Percentiles rank a stretch among this genome's conserved stretches.
These are phyloP conservation scores for Davidsoniella australis DNA, from an alignment of 2,329 filamentous ascomycete genomes.

Conservation along the genomic window DNA sequence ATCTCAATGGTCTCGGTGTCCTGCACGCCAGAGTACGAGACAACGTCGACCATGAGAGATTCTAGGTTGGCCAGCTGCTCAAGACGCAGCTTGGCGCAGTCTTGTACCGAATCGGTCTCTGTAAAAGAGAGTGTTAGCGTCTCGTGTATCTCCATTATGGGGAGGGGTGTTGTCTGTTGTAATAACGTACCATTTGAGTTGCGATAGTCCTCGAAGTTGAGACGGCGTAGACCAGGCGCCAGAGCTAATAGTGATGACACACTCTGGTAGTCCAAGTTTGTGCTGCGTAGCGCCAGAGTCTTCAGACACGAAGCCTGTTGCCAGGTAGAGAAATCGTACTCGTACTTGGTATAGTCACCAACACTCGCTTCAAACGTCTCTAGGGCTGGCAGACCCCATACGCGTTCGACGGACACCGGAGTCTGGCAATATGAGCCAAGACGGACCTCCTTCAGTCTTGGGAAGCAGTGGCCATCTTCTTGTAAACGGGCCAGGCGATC, in stretches of 20 bases:
- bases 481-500: conserved; percentile 1
- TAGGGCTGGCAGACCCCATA: conserved; percentile 7
- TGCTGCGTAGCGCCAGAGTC: background rate
- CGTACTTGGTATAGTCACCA: conserved; percentile 4
- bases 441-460: conserved; percentile 1
- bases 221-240: conserved; percentile 3
- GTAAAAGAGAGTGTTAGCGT: background rate
- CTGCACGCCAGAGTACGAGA: conserved; percentile 2
- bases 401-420: background rate
- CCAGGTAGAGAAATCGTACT: conserved; percentile 4
- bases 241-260: conserved; percentile 6
- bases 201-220: conserved; percentile 9
- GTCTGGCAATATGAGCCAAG: conserved; percentile 7
- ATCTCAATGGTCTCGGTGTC: background rate
- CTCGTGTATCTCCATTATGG: background rate
- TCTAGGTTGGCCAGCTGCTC: conserved; percentile 10
- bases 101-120: conserved; percentile 3
- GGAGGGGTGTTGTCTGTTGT: background rate
- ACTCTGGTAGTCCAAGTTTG: conserved; percentile 9
- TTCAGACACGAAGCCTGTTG: background rate
- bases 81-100: conserved; percentile 8
- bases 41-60: conserved; percentile 6
- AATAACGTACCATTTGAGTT: conserved; percentile 6
- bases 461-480: conserved; percentile 2
- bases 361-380: conserved; percentile 4